A percentile compares a stretch with the other conserved stretches of the same genome.
phyloP scores from a whole-genome alignment of 257 asterid genomes.

The Solanum dulcamara region DNA sequence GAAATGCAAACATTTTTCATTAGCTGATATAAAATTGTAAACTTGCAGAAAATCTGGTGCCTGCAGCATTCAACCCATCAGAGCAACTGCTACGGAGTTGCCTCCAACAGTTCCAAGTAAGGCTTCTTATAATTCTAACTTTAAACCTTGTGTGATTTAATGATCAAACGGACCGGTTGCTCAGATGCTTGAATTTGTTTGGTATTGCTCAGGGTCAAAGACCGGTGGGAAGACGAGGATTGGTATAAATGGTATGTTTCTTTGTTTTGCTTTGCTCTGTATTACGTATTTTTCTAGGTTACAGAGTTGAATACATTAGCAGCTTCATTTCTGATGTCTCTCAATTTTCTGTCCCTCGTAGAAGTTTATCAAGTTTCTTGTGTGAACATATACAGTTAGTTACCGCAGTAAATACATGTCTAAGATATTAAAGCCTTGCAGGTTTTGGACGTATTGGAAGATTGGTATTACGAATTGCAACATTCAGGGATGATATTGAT shows the following conservation, averaged over 20 bases:
- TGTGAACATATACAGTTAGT: background rate
- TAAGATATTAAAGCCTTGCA: constrained; percentile 14
- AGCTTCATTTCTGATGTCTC: background rate
- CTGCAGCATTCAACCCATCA: background rate
- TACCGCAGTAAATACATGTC: background rate
- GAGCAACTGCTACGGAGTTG: background rate
- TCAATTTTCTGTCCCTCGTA: background rate
- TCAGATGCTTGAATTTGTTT: background rate
- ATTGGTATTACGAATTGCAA: constrained; percentile 76
- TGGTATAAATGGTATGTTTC: background rate
- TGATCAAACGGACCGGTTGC: background rate
- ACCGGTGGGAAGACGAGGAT: background rate
- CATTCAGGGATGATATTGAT: constrained; percentile 85
- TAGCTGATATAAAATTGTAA: background rate
- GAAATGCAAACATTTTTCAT: background rate
- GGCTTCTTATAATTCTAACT: background rate
- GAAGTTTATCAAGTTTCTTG: background rate
- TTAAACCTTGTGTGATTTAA: background rate
- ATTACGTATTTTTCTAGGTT: background rate
- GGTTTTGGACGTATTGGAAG: constrained; percentile 99
- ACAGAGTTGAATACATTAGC: background rate
- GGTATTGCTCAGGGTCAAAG: background rate
- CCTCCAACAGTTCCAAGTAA: constrained; percentile 1
- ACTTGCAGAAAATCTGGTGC: background rate
- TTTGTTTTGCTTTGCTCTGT: background rate